phyloP scores from a whole-genome alignment of 805 yeast species.

The Candida arabinofermentans region DNA sequence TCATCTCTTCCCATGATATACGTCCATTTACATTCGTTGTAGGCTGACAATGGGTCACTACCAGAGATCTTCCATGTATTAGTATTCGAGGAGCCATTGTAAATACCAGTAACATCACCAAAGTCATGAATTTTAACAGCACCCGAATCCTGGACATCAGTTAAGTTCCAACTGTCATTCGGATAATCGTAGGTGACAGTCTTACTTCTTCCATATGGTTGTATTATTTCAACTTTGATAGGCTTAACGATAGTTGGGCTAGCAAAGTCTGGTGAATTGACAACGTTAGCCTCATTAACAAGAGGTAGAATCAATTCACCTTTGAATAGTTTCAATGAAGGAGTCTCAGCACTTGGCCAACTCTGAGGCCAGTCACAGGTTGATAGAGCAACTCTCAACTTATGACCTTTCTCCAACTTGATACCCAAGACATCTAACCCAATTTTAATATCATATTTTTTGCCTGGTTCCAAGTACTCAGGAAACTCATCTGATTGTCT shows the following conservation, averaged over 20 bases:
- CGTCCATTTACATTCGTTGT: slow-evolving; percentile 37
- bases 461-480: slow-evolving; percentile 28
- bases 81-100: slow-evolving; percentile 37
- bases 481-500: slow-evolving; percentile 40
- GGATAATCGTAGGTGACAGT: slow-evolving; percentile 31
- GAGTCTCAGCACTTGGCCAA: slow-evolving; percentile 43
- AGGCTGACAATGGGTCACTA: slow-evolving; percentile 37
- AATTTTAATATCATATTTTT: slow-evolving; percentile 32
- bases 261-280: slow-evolving; percentile 25
- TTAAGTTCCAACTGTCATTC: slow-evolving; percentile 32
- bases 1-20: slow-evolving; percentile 38
- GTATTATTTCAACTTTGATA: slow-evolving; percentile 25
- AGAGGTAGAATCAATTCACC: slow-evolving; percentile 32
- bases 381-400: slow-evolving; percentile 37
- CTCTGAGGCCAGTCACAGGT: slow-evolving; percentile 46
- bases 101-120: slow-evolving; percentile 34
- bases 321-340: slow-evolving; percentile 31
- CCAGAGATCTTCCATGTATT: slow-evolving; percentile 36
- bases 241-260: slow-evolving; percentile 28
- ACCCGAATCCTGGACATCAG: slow-evolving; percentile 36
- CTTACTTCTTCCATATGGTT: slow-evolving; percentile 25
- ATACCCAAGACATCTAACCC: slow-evolving; percentile 39
- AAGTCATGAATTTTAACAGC: slow-evolving; percentile 29
- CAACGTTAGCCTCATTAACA: slow-evolving; percentile 15
- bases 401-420: slow-evolving; percentile 34